These are phyloP conservation scores for Salix koriyanagi DNA, from an alignment of 345 rosid genomes.

Conservation along the genomic window DNA sequence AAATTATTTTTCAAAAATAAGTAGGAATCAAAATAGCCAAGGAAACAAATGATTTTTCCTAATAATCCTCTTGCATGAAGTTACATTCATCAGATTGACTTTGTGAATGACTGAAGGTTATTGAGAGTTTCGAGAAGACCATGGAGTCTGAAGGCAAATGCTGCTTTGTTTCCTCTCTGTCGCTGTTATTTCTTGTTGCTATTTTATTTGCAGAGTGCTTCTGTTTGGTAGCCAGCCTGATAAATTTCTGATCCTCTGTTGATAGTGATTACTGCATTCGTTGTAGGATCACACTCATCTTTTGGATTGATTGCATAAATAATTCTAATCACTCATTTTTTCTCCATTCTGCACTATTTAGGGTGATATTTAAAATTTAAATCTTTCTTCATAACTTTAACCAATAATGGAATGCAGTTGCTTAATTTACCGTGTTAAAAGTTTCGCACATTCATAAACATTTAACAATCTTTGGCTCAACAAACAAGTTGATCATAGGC, in stretches of 20 bases:
- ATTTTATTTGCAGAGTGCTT: not conserved
- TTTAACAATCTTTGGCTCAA: not conserved
- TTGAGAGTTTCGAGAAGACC: not conserved
- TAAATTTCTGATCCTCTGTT: not conserved
- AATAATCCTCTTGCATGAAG: too few relatives aligned
- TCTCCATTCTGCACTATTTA: not conserved
- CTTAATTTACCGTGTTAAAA: too few relatives aligned
- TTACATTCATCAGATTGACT: not conserved
- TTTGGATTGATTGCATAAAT: too few relatives aligned
- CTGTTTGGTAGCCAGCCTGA: not conserved
- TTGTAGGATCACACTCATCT: not conserved
- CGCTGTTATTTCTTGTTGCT: not conserved
- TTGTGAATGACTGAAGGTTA: not conserved
- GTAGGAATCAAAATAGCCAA: too few relatives aligned
- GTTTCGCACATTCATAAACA: not conserved
- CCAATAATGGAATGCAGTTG: not conserved
- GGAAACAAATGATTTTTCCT: too few relatives aligned
- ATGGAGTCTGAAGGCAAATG: not conserved
- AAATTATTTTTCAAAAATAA: too few relatives aligned
- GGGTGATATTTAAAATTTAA: not conserved
- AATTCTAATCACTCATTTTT: not conserved
- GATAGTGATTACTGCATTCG: not conserved
- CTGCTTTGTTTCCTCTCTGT: not conserved
- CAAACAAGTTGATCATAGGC: not conserved
- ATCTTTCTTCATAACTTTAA: too few relatives aligned